Percentiles rank a stretch among this genome's conserved stretches.
Conservation (phyloP, 192 early-diverging fungal genomes). For the Ambispora gerdemannii region DNA sequence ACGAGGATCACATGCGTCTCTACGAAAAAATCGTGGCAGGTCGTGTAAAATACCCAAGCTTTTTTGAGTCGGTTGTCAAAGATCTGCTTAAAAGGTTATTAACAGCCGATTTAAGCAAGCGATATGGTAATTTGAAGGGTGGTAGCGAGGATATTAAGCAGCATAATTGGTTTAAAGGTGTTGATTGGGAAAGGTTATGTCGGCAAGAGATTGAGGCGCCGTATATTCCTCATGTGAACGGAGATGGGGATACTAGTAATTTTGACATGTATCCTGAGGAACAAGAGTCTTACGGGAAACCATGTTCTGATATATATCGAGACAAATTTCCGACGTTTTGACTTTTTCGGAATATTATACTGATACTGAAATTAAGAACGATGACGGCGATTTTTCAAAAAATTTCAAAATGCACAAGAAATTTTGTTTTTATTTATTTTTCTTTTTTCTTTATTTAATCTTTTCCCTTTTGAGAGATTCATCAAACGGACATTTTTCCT, state of each 20-base stretch:
- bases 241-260: conserved; percentile 88
- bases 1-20: conserved; percentile 88
- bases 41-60: conserved; percentile 78
- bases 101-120: conserved; percentile 76
- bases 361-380: no score
- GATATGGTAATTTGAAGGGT: conserved; percentile 82
- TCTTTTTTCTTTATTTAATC: background rate
- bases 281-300: conserved; percentile 77
- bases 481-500: no score
- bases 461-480: no score
- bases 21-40: conserved; percentile 93
- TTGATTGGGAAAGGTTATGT: conserved; percentile 83
- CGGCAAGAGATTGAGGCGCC: conserved; percentile 76
- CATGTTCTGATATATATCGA: conserved; percentile 15
- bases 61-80: conserved; percentile 77
- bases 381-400: no score
- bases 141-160: conserved; percentile 88
- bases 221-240: conserved; percentile 75
- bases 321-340: conserved; percentile 27
- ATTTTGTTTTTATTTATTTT: background rate
- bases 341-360: background rate
- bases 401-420: background rate
- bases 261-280: conserved; percentile 96
- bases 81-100: conserved; percentile 82
- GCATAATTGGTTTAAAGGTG: conserved; percentile 92